A percentile compares a stretch with the other conserved stretches of the same genome.
Conservation (phyloP, 2,329 filamentous ascomycete species). For the Hymenoscyphus fructigenus region DNA sequence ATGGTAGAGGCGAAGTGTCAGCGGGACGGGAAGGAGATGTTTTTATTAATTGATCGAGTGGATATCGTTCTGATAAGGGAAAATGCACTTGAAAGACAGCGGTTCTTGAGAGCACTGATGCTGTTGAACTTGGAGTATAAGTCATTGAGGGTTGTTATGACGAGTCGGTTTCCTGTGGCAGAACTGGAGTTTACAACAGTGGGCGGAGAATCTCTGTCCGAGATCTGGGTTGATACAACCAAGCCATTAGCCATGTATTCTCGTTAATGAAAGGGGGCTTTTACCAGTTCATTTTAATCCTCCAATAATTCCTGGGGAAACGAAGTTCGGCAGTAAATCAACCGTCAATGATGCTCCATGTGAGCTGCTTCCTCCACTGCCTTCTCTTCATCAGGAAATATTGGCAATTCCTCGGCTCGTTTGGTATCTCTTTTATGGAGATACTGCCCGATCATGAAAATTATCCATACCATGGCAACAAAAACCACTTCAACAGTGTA, state of each 20-base stretch:
- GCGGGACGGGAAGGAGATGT: neutral
- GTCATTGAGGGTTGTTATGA: neutral
- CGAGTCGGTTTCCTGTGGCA: neutral
- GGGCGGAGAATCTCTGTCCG: neutral
- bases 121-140: neutral
- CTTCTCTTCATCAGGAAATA: too few relatives aligned
- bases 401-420: too few relatives aligned
- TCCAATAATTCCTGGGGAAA: too few relatives aligned
- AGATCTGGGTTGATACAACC: slow-evolving; percentile 7
- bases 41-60: slow-evolving; percentile 1
- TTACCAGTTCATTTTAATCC: too few relatives aligned
- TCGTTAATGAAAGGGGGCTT: too few relatives aligned
- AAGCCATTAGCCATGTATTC: slow-evolving; percentile 1
- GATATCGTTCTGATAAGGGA: neutral
- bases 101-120: neutral
- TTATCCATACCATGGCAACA: neutral
- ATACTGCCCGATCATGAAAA: neutral
- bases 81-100: neutral
- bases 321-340: too few relatives aligned
- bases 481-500: neutral
- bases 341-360: too few relatives aligned
- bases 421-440: neutral
- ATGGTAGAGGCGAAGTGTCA: neutral
- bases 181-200: neutral
- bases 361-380: too few relatives aligned